Base-by-base conservation (phyloP, 768 basidiomycete genomes). In the Phanerodontia chrysosporium region DNA sequence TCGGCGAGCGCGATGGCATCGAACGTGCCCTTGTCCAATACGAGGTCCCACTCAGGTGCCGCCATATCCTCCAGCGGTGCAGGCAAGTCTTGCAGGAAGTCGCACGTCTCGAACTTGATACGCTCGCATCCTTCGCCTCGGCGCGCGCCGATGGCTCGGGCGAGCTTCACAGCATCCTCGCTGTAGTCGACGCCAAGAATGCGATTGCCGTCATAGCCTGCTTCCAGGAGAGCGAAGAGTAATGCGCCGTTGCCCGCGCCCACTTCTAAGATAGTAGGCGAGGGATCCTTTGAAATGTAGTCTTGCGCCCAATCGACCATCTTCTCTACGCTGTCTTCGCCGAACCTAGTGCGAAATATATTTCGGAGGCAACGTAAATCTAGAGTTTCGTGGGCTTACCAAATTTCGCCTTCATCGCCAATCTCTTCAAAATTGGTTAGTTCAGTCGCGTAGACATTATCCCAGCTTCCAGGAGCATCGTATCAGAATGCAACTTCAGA, bases 21-120 rank as follows among this genome's bases (percentile, higher is more conserved):
- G 66, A 84, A 91, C 0, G 92, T 94, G n/a, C 92, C 92, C 69
- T 94, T 94, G 72, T 94, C 92, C 57, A 93, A 67, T 16, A 93
- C 67, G 6, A 92, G 72, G 66, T 92, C 88, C 91, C 91, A 94
- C 32, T 62, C 60, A 57, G 44, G 39, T 16, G 44, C 52, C 61
- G 63, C 35, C 59, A 60, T 55, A 3, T 57, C 64, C 1, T n/a
- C n/a, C 27, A 69, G 58, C 7, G 66, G 48, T 13, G 75, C 73
- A 1, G 86, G 84, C 39, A 78, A 76, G 4, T 83, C 76, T 10
- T 74, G 68, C 36, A 94, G 71, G 65, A 93, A 89, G 73, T 93
- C 85, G 66, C 85, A 86, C 13, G 71, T 72, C 24, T 69, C 70
- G 70, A 91, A 91, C 1, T 71, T 72, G 54, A 91, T 75, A n/a